phyloP scores from a whole-genome alignment of 1,284 basidiomycete genomes.

The Erythrobasidium hasegawianum region DNA sequence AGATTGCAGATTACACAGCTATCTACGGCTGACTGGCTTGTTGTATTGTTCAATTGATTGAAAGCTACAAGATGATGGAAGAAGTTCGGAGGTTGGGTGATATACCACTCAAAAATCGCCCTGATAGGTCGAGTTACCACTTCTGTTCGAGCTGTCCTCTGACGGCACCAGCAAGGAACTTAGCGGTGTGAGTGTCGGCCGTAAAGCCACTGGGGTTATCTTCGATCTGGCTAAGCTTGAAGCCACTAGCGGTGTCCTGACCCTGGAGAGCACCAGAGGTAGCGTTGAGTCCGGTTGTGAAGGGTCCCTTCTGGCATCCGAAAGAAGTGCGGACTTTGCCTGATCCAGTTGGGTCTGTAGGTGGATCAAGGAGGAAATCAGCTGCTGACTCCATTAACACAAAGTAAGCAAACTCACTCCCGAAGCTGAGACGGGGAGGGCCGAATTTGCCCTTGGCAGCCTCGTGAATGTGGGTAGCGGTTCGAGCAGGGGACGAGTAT shows the following conservation, averaged over 20 bases:
- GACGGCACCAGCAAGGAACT: slow-evolving; percentile 48
- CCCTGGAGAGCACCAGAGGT: slow-evolving; percentile 42
- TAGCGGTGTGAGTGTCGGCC: slow-evolving; percentile 48
- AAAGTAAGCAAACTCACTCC: neutral
- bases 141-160: slow-evolving; percentile 45
- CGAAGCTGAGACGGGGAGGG: slow-evolving; percentile 44
- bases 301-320: slow-evolving; percentile 49
- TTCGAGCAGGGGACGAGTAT: slow-evolving; percentile 48
- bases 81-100: too few relatives aligned
- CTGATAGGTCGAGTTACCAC: neutral
- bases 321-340: slow-evolving; percentile 44
- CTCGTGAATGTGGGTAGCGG: slow-evolving; percentile 50
- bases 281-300: slow-evolving; percentile 47
- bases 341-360: slow-evolving; percentile 43
- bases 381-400: neutral
- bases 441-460: slow-evolving; percentile 46
- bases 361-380: slow-evolving; percentile 48
- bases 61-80: too few relatives aligned
- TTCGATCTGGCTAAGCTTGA: slow-evolving; percentile 47
- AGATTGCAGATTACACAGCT: too few relatives aligned
- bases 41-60: too few relatives aligned
- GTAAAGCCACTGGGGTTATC: slow-evolving; percentile 48
- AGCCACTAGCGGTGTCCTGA: slow-evolving; percentile 46
- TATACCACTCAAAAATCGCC: too few relatives aligned
- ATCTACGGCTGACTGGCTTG: too few relatives aligned